phyloP scores from a whole-genome alignment of 2,329 filamentous ascomycete species.

The Hymenoscyphus infarciens region DNA sequence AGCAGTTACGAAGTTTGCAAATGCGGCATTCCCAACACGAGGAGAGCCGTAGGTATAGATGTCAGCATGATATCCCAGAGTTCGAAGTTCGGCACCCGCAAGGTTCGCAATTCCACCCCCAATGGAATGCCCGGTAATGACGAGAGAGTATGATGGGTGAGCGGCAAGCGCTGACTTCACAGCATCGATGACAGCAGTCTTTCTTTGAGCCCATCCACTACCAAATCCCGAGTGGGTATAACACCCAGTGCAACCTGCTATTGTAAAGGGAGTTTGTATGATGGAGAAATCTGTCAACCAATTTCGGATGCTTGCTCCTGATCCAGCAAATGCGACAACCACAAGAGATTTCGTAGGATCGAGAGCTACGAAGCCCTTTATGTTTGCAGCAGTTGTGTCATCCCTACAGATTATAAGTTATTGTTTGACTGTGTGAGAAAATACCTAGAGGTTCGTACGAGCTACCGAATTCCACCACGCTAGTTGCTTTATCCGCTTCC shows the following conservation, averaged over 20 bases:
- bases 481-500: slow-evolving; percentile 17
- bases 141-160: slow-evolving; percentile 29
- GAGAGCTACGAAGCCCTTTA: slow-evolving; percentile 24
- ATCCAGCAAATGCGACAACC: slow-evolving; percentile 25
- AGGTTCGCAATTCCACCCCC: slow-evolving; percentile 33
- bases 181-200: slow-evolving; percentile 20
- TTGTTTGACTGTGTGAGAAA: neutral
- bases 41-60: slow-evolving; percentile 33
- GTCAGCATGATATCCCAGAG: slow-evolving; percentile 14
- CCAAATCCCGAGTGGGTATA: slow-evolving; percentile 31
- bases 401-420: slow-evolving; percentile 1
- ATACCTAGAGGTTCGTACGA: slow-evolving; percentile 13
- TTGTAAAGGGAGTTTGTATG: slow-evolving; percentile 3
- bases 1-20: slow-evolving; percentile 28
- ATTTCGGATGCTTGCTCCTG: slow-evolving; percentile 16
- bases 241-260: slow-evolving; percentile 12
- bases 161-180: slow-evolving; percentile 18
- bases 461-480: slow-evolving; percentile 20
- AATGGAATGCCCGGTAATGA: slow-evolving; percentile 33
- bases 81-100: slow-evolving; percentile 29
- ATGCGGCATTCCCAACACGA: slow-evolving; percentile 30
- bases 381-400: slow-evolving; percentile 15
- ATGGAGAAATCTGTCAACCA: slow-evolving; percentile 20
- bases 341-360: slow-evolving; percentile 19
- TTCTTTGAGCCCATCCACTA: slow-evolving; percentile 21